Base-by-base conservation (phyloP, 208 protist species). In the Trypanosoma brucei region DNA sequence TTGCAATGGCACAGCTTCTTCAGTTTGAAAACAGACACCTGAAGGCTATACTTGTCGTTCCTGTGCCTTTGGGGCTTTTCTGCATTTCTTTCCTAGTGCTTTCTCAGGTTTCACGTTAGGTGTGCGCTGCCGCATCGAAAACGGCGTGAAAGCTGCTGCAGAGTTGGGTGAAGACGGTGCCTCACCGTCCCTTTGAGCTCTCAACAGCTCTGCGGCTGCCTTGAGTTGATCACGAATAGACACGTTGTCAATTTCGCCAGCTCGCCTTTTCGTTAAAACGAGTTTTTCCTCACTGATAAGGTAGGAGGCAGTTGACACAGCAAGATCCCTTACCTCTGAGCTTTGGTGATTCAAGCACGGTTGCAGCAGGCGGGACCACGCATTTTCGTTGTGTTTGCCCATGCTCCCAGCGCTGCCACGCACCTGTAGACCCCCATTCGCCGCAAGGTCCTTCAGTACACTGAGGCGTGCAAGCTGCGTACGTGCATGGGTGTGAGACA, bases 331-430 rank as follows among this genome's bases (percentile, higher is more conserved):
- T 60, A 94, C 91, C 14, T 94, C 91, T 0, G 58, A 42, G 52
- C 81, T 86, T 8, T 75, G 75, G 62, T 95, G 86, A 55, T 93
- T 92, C 14, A 94, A 60, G 11, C 73, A 78, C 0, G 88, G 88
- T 13, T 92, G 71, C 34, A 94, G 66, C 9, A 95, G 61, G 53
- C 83, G 83, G 38, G 66, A 64, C 62, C 90, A 75, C 7, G 91
- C 9, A 5, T 63, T 72, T 2, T 78, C 59, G 13, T 59, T 54
- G 50, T 54, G 42, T 46, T 46, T 54, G 6, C 50, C 22, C 6
- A 8, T 54, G n/a, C 11, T 34, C n/a, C 11, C 50, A 33, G 9
- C 59, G 35, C n/a, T 9, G 31, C 8, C 38, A 38, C 49, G 58
- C 30, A 59, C 13, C 34, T 54, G 61, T 4, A 71, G 56, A 4